phyloP scores from a whole-genome alignment of 2,329 filamentous ascomycete genomes.

The Sordariomycetes sp. region DNA sequence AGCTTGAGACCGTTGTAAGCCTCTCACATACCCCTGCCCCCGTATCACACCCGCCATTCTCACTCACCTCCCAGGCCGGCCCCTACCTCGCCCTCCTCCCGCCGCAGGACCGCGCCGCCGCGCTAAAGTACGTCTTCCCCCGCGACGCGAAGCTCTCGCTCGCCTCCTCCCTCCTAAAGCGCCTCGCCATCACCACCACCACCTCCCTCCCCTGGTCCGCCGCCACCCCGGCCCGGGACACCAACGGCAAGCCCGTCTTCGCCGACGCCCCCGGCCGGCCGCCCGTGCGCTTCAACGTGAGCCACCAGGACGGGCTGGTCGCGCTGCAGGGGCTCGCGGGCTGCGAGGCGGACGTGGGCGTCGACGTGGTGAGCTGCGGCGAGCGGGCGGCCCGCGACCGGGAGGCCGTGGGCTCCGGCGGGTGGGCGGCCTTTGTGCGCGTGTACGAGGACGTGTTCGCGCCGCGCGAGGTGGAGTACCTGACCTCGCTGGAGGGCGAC shows the following conservation, averaged over 20 bases:
- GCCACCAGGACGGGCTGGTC: constrained; percentile 68
- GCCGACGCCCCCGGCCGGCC: constrained; percentile 30
- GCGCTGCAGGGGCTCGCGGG: constrained; percentile 46
- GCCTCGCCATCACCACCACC: constrained; percentile 48
- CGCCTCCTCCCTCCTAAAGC: constrained; percentile 64
- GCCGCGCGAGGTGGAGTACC: constrained; percentile 46
- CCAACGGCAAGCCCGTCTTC: constrained; percentile 43
- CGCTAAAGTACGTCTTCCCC: constrained; percentile 53
- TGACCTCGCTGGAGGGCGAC: constrained; percentile 33
- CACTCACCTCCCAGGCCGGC: constrained; percentile 29
- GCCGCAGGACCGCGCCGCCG: constrained; percentile 41
- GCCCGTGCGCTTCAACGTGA: constrained; percentile 60
- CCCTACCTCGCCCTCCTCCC: constrained; percentile 41
- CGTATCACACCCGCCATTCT: not conserved
- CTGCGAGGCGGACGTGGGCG: constrained; percentile 43
- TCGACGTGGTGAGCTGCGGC: constrained; percentile 65
- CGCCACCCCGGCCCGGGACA: constrained; percentile 45
- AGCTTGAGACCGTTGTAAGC: constrained; percentile 35
- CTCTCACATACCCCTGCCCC: not conserved
- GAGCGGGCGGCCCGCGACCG: constrained; percentile 57
- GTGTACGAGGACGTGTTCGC: constrained; percentile 64
- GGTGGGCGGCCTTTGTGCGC: constrained; percentile 59
- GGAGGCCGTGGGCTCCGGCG: constrained; percentile 41
- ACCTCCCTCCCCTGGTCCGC: constrained; percentile 46
- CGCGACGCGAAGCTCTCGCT: constrained; percentile 67